phyloP scores from a whole-genome alignment of 805 yeast species.

The Candida odintsovae region DNA sequence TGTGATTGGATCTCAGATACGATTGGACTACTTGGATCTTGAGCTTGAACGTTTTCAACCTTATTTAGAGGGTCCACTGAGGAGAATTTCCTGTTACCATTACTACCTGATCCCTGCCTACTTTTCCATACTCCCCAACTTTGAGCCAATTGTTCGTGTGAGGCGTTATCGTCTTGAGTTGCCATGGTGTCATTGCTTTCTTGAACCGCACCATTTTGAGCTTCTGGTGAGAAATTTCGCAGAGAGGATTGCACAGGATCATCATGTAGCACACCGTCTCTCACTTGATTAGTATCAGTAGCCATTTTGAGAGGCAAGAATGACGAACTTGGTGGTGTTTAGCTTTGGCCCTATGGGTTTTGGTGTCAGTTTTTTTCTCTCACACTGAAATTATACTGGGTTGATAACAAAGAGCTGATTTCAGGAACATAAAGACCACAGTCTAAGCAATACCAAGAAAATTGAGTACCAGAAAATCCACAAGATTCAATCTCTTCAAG shows the following conservation, averaged over 20 bases:
- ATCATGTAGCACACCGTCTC: not conserved
- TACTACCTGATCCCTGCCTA: conserved; percentile 19
- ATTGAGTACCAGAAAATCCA: too few relatives aligned
- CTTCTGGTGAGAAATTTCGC: not conserved
- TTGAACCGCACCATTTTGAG: not conserved
- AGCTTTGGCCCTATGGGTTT: not conserved
- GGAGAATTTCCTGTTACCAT: conserved; percentile 9
- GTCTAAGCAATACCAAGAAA: too few relatives aligned
- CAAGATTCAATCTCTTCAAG: too few relatives aligned
- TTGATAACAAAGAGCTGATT: too few relatives aligned
- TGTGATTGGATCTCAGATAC: not conserved
- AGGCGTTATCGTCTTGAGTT: not conserved
- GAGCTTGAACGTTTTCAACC: not conserved
- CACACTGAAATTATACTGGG: not conserved
- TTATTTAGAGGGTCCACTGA: conserved; percentile 13
- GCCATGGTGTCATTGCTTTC: not conserved
- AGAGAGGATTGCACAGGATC: not conserved
- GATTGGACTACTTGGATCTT: not conserved
- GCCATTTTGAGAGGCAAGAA: not conserved
- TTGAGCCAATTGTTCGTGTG: conserved; percentile 7
- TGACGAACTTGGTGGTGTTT: not conserved
- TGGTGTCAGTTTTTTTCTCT: not conserved
- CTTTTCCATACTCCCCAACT: conserved; percentile 22
- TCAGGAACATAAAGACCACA: too few relatives aligned
- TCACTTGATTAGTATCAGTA: not conserved